Percentiles rank a stretch among this genome's conserved stretches.
phyloP scores from a whole-genome alignment of 306 rosid species.

The Gillenia trifoliata region DNA sequence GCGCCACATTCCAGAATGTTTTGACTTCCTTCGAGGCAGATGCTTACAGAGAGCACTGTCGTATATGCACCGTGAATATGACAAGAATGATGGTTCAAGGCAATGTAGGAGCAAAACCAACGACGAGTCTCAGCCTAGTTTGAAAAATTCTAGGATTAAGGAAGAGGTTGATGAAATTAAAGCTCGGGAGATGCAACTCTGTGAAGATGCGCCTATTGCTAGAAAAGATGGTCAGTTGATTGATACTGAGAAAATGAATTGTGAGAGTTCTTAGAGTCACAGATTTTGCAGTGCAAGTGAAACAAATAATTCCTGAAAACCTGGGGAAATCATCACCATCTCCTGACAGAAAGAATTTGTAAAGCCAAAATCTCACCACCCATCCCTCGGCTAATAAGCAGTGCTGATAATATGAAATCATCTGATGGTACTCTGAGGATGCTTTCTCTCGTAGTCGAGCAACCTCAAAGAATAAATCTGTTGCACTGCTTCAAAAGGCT shows the following conservation, averaged over 20 bases:
- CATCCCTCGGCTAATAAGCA: constrained; percentile 23
- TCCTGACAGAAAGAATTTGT: constrained; percentile 25
- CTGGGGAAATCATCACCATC: constrained; percentile 24
- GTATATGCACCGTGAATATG: constrained; percentile 65
- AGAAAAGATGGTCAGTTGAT: constrained; percentile 27
- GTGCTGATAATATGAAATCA: constrained; percentile 30
- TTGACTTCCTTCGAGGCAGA: constrained; percentile 67
- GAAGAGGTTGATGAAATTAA: constrained; percentile 37
- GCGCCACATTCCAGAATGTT: constrained; percentile 51
- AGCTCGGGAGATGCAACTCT: constrained; percentile 35
- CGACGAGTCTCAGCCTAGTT: constrained; percentile 32
- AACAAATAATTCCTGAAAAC: constrained; percentile 17
- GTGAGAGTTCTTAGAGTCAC: constrained; percentile 36
- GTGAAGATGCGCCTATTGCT: constrained; percentile 20
- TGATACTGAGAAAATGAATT: constrained; percentile 26
- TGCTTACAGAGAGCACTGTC: constrained; percentile 80
- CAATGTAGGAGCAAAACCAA: constrained; percentile 45
- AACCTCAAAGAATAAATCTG: too few relatives aligned
- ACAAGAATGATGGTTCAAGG: constrained; percentile 57
- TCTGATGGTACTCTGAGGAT: constrained; percentile 33
- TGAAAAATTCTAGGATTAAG: constrained; percentile 33
- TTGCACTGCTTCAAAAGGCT: too few relatives aligned
- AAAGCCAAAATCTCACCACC: constrained; percentile 30
- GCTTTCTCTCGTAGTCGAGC: constrained; percentile 23
- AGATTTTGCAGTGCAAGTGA: constrained; percentile 28